Base-by-base conservation (phyloP, 495 filamentous ascomycete genomes). In the Tuber calosporum region DNA sequence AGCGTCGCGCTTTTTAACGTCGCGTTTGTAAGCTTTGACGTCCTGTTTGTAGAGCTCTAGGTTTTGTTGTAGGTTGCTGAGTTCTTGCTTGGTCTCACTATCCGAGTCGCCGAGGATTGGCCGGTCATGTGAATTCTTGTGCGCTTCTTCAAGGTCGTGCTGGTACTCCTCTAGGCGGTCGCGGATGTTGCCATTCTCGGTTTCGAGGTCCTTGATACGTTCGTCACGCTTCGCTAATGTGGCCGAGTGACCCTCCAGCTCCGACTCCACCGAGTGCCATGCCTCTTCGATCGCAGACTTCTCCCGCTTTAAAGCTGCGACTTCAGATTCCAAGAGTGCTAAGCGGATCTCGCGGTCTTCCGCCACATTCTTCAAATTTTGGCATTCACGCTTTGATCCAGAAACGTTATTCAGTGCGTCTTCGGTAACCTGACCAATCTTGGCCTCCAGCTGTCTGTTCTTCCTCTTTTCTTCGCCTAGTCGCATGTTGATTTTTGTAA, bases 381-480 rank as follows among this genome's bases (percentile, higher is more conserved):
- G 69, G n/a, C 77, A 73, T n/a, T 74, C 72, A 37, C 75, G 79
- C 30, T 77, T 74, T 26, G 78, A 74, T 41, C 38, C 34, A 9
- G 79, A 80, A 71, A 80, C 79, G 22, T 68, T 77, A 19, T 77
- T 74, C 68, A 74, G 38, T n/a, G 79, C 75, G n/a, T 81, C 79
- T 37, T 77, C 79, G 5, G 74, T 77, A 40, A 80, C 72, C 67
- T 80, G 67, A 22, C 45, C 72, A 17, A 80, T 77, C 34, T 71
- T 77, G 37, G 70, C 73, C 68, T 81, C 80, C 8, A 81, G 71
- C 19, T 69, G 41, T 15, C 72, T 68, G 40, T 81, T 79, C 58
- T 48, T 75, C 43, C 67, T 81, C 74, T 81, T 81, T 69, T 81
- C 80, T 38, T 81, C 80, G 26, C 80, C 77, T 15, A 81, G 37